Evolutionary conservation across 2,329 filamentous ascomycete species (phyloP), one percentile per base, ranked within the genome.

Genomic region (Cladosporium sp.): DNA sequence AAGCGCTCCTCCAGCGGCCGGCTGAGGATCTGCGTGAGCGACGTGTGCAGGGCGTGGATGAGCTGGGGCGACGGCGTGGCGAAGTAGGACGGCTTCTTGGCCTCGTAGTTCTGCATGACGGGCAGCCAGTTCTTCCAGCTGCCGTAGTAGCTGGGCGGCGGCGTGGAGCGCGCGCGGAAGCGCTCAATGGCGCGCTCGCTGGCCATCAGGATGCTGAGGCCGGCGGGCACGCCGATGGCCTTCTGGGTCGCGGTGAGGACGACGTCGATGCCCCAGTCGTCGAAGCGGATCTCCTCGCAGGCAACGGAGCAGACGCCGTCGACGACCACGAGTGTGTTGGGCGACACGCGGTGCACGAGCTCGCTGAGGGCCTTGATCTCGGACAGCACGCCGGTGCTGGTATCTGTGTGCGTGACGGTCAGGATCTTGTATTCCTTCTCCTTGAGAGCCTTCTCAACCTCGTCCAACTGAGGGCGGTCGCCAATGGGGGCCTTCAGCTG

Each of bases 41-140:
- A 81, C 8, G 91, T 95, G 78, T 98, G 86, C 34, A 98, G 81
- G 44, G 93, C 93, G 72, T 87, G 92, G 61, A 98, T 79, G 46
- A 98, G 82, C 73, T 98, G 93, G 11, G 93, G 93, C 4, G 91
- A 90, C 1, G 93, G 93, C 1, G 93, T 98, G 35, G 93, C 93
- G 67, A 98, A 98, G 78, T 98, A 98, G 2, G 90, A 95, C 35
- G 93, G 83, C 77, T 97, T 98, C 77, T 91, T 89, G 59, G 89
- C 89, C 76, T 98, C 93, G 73, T 98, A 98, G 75, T 96, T 97
- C 75, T 93, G 84, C 92, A 98, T 97, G 72, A 98, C 86, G 9
- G 92, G 92, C 53, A 91, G 77, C 93, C 93, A 98, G 74, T 97
- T 97, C 79, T 90, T 91, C 78, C 96, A 89, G 10, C 88, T 95